phyloP scores from a whole-genome alignment of 2,329 filamentous ascomycete genomes.

The Didymella exigua region DNA sequence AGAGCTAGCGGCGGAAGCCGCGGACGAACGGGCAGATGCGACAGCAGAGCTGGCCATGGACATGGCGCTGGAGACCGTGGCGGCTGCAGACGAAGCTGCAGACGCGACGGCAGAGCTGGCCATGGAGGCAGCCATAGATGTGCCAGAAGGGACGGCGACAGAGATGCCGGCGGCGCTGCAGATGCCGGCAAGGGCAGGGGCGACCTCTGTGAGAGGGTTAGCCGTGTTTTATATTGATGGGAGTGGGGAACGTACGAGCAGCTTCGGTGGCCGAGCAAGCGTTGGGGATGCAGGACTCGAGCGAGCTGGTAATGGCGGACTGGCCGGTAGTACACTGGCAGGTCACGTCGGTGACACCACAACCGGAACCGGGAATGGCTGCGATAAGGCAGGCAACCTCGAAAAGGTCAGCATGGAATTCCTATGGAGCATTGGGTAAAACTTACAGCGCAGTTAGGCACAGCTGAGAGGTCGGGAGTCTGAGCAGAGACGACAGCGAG shows the following conservation, averaged over 20 bases:
- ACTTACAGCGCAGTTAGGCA: slow-evolving; percentile 47
- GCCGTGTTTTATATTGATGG: not conserved
- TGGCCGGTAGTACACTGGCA: slow-evolving; percentile 59
- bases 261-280: slow-evolving; percentile 48
- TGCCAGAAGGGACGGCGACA: slow-evolving; percentile 27
- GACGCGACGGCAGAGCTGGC: slow-evolving; percentile 6
- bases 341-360: slow-evolving; percentile 52
- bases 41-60: slow-evolving; percentile 1
- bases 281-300: slow-evolving; percentile 48
- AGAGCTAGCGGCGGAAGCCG: slow-evolving; percentile 3
- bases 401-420: not conserved
- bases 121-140: not conserved
- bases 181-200: slow-evolving; percentile 33
- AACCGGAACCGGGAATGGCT: slow-evolving; percentile 57
- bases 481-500: slow-evolving; percentile 37
- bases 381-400: slow-evolving; percentile 56
- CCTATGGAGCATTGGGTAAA: not conserved
- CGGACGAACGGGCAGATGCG: slow-evolving; percentile 9
- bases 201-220: slow-evolving; percentile 21
- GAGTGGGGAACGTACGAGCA: slow-evolving; percentile 42
- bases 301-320: slow-evolving; percentile 45
- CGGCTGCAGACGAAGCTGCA: not conserved
- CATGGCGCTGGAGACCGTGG: slow-evolving; percentile 3
- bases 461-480: slow-evolving; percentile 22
- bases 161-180: slow-evolving; percentile 39